Conservation (phyloP, 148 eudicot species). For the Rhododendron kiyosumense region DNA sequence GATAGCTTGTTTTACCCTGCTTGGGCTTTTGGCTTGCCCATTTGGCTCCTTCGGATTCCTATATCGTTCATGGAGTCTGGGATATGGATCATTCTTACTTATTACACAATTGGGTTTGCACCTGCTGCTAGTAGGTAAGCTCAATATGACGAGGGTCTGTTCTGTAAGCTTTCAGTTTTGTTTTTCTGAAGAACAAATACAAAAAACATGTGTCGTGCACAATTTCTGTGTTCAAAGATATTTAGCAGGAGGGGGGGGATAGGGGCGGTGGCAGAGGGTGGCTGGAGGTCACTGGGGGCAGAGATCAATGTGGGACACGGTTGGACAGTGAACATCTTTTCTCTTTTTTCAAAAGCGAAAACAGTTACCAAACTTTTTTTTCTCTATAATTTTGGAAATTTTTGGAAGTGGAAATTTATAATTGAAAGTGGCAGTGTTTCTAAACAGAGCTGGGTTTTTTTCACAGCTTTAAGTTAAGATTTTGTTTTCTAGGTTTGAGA, state of each 20-base stretch:
- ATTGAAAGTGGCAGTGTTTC: background rate
- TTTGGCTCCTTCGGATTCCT: conserved; percentile 38
- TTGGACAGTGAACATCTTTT: background rate
- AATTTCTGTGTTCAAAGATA: background rate
- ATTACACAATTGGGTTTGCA: conserved; percentile 42
- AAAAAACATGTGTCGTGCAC: background rate
- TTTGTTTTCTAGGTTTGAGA: background rate
- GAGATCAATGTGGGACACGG: background rate
- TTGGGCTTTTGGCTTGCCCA: conserved; percentile 42
- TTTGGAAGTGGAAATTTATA: background rate
- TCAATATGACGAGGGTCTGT: background rate
- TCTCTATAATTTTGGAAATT: background rate
- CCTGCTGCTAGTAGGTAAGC: conserved; percentile 24
- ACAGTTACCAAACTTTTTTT: background rate
- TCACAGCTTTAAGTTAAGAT: background rate
- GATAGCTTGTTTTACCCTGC: conserved; percentile 34
- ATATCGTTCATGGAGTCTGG: conserved; percentile 32
- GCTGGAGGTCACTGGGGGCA: background rate
- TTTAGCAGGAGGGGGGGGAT: background rate
- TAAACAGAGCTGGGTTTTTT: background rate
- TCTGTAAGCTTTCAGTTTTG: background rate
- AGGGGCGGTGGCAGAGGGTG: background rate
- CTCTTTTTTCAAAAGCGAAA: background rate
- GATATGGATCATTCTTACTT: conserved; percentile 37
- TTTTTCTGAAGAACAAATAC: background rate